Conservation (phyloP, 2,329 filamentous ascomycete genomes). For the Amphichorda felina region DNA sequence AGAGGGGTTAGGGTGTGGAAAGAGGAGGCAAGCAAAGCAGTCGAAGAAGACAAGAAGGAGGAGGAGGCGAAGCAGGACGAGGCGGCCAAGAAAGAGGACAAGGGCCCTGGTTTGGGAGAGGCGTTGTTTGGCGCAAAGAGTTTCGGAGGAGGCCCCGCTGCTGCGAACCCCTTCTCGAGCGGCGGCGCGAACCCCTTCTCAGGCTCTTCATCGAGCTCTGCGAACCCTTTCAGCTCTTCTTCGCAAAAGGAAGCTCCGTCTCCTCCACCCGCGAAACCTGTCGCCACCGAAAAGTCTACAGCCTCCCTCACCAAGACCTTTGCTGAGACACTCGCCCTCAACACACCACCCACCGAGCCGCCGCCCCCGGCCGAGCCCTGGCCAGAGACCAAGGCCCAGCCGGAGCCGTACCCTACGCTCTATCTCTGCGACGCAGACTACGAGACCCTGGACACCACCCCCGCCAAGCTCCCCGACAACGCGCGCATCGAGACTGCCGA, state of each 20-base stretch:
- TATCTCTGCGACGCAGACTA: conserved; percentile 84
- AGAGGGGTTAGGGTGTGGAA: conserved; percentile 51
- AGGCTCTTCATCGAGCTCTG: conserved; percentile 7
- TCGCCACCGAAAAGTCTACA: conserved; percentile 11
- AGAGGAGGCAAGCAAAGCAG: conserved; percentile 13
- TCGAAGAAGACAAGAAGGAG: conserved; percentile 16
- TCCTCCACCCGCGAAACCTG: conserved; percentile 20
- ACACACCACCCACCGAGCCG: conserved; percentile 31
- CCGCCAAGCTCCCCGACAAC: conserved; percentile 31
- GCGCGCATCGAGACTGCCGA: conserved; percentile 27
- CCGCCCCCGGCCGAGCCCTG: conserved; percentile 54
- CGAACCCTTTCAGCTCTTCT: conserved; percentile 18
- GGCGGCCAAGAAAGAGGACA: conserved; percentile 19
- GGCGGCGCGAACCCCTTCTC: conserved; percentile 31
- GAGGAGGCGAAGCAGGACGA: conserved; percentile 18
- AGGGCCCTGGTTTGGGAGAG: conserved; percentile 44
- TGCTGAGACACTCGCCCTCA: conserved; percentile 65
- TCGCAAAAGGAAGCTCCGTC: conserved; percentile 3
- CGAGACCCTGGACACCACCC: conserved; percentile 63
- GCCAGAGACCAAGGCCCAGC: conserved; percentile 56
- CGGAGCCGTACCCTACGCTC: conserved; percentile 60
- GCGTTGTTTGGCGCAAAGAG: conserved; percentile 57
- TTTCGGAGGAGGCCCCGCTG: conserved; percentile 21
- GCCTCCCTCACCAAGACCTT: conserved; percentile 47
- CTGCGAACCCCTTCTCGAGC: conserved; percentile 49